These are phyloP conservation scores for Fusarium mundagurra DNA, from an alignment of 2,329 filamentous ascomycete species.

Conservation along the genomic window DNA sequence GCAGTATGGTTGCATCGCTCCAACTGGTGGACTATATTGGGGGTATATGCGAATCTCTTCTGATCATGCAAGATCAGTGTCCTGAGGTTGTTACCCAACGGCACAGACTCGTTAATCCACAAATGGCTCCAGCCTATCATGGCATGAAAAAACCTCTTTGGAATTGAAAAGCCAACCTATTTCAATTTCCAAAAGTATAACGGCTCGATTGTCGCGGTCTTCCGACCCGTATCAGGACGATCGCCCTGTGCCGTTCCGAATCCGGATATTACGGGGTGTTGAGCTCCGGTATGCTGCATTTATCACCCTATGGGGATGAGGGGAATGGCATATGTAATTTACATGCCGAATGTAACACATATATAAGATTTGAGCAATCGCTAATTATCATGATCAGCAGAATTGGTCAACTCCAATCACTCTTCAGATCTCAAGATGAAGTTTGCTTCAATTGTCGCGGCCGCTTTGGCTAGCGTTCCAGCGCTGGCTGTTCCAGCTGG, in stretches of 20 bases:
- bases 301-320: slow-evolving; percentile 11
- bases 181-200: neutral
- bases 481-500: slow-evolving; percentile 43
- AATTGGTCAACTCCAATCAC: neutral
- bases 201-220: neutral
- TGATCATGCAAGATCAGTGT: neutral
- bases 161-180: no score
- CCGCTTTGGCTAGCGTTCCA: neutral
- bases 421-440: slow-evolving; percentile 15
- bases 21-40: slow-evolving; percentile 4
- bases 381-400: neutral
- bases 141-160: no score
- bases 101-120: neutral
- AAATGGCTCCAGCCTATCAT: neutral
- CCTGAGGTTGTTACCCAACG: accelerated
- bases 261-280: slow-evolving; percentile 21
- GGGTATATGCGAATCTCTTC: neutral
- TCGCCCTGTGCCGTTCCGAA: slow-evolving; percentile 14
- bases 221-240: neutral
- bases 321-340: neutral
- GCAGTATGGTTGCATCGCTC: neutral
- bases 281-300: slow-evolving; percentile 30
- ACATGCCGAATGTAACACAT: neutral
- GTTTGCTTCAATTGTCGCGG: slow-evolving; percentile 8
- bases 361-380: slow-evolving; percentile 3